Percentiles rank a stretch among this genome's conserved stretches.
phyloP scores from a whole-genome alignment of 1,284 basidiomycete species.

The Tilletiopsis washingtonensis region DNA sequence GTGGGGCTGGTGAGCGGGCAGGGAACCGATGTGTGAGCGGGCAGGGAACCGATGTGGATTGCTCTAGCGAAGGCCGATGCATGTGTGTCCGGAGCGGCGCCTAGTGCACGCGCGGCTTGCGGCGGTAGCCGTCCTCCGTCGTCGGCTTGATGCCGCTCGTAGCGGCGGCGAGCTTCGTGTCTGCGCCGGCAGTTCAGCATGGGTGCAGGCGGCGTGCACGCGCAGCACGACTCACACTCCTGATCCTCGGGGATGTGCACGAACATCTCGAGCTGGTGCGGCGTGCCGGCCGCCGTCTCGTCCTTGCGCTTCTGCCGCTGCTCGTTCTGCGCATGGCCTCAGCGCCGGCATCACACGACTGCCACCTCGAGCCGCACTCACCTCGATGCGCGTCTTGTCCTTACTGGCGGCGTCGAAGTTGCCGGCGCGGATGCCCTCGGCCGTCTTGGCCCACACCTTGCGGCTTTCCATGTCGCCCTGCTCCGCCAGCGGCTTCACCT shows the following conservation, averaged over 20 bases:
- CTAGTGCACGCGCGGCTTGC: slow-evolving; percentile 7
- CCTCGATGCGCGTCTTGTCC: slow-evolving; percentile 83
- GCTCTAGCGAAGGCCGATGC: too few relatives aligned
- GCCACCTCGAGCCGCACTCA: neutral
- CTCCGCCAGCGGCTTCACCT: slow-evolving; percentile 57
- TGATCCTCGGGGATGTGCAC: slow-evolving; percentile 44
- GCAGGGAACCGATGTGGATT: too few relatives aligned
- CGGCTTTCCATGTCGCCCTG: slow-evolving; percentile 80
- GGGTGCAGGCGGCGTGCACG: neutral
- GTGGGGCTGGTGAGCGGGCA: too few relatives aligned
- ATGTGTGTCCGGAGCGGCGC: too few relatives aligned
- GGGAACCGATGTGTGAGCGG: too few relatives aligned
- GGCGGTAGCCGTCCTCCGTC: slow-evolving; percentile 25
- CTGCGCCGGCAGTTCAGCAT: slow-evolving; percentile 26
- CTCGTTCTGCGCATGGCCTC: slow-evolving; percentile 59
- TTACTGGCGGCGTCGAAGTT: slow-evolving; percentile 83
- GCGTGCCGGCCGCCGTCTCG: slow-evolving; percentile 63
- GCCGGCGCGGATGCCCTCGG: slow-evolving; percentile 80
- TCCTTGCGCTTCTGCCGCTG: slow-evolving; percentile 81
- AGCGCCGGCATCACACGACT: neutral
- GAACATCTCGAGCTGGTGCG: slow-evolving; percentile 57
- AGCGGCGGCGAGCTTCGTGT: too few relatives aligned
- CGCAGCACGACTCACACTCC: slow-evolving; percentile 31
- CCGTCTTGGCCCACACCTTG: slow-evolving; percentile 74
- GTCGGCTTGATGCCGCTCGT: slow-evolving; percentile 33